Evolutionary conservation across 2,329 filamentous ascomycete genomes (phyloP).

Genomic region (Elsinoe ampelina): DNA sequence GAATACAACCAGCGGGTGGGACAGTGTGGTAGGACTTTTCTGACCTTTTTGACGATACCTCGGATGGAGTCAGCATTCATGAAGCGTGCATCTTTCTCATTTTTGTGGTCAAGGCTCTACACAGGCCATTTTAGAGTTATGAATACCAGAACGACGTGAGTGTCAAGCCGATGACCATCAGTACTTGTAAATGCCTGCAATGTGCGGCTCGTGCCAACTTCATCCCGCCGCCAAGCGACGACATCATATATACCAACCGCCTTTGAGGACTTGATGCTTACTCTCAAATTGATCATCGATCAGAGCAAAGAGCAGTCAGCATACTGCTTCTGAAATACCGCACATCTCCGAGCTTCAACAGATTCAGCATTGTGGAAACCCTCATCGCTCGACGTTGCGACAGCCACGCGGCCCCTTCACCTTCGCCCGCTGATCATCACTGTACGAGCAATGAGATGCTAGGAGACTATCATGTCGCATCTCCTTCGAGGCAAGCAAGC

Average conservation of each 20-base stretch:
- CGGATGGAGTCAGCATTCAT: neutral
- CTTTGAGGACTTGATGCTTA: neutral
- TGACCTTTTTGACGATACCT: conserved; percentile 12
- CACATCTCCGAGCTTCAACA: too few species aligned
- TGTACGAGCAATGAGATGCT: neutral
- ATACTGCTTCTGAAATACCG: too few species aligned
- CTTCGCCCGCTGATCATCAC: neutral
- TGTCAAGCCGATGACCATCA: too few species aligned
- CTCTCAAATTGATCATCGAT: neutral
- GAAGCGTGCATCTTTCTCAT: conserved; percentile 11
- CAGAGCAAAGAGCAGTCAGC: too few species aligned
- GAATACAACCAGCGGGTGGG: too few species aligned
- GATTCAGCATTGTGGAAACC: too few species aligned
- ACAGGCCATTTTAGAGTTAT: too few species aligned
- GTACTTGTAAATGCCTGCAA: too few species aligned
- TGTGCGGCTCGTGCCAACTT: neutral
- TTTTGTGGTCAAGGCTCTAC: neutral
- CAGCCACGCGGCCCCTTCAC: neutral
- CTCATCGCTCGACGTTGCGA: neutral
- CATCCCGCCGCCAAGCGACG: conserved; percentile 6
- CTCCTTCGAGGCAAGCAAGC: conserved; percentile 89
- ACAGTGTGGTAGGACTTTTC: neutral
- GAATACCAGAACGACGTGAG: too few species aligned
- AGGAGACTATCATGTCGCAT: conserved; percentile 55
- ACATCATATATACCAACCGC: neutral